A percentile compares a stretch with the other conserved stretches of the same genome.
These are phyloP conservation scores for Xylaria arbuscula DNA, from an alignment of 2,329 filamentous ascomycete genomes.

Conservation along the genomic window DNA sequence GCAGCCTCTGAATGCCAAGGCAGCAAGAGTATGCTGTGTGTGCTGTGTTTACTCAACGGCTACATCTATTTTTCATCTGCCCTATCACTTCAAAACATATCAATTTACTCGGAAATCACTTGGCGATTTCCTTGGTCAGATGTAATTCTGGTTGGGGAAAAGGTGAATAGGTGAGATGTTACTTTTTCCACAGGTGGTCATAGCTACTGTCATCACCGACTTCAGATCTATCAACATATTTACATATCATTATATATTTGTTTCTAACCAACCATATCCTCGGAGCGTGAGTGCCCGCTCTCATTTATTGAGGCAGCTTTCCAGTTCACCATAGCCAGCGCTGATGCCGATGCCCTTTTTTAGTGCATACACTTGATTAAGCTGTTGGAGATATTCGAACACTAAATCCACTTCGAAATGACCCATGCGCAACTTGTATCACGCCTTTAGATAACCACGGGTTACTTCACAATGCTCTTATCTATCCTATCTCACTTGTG, in stretches of 20 bases:
- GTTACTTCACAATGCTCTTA: not conserved
- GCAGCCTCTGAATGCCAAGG: too few species aligned
- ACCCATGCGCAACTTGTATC: not conserved
- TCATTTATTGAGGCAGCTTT: not conserved
- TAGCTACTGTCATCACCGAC: not conserved
- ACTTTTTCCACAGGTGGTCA: not conserved
- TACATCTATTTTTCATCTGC: not conserved
- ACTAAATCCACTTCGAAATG: too few species aligned
- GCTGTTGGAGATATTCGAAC: too few species aligned
- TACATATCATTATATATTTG: not conserved
- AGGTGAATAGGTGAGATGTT: not conserved
- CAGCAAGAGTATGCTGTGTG: too few species aligned
- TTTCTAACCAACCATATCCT: not conserved
- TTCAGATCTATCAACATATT: not conserved
- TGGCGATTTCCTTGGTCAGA: not conserved
- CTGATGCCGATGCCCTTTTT: not conserved
- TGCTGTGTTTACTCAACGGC: too few species aligned
- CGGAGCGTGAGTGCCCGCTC: too few species aligned
- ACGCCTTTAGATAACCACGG: not conserved
- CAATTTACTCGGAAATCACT: not conserved
- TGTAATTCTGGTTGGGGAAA: not conserved
- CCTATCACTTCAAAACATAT: not conserved
- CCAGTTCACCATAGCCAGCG: not conserved
- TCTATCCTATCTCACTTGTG: not conserved
- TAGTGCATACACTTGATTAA: not conserved